Base-by-base conservation (phyloP, 768 basidiomycete genomes). In the Piloderma croceum region DNA sequence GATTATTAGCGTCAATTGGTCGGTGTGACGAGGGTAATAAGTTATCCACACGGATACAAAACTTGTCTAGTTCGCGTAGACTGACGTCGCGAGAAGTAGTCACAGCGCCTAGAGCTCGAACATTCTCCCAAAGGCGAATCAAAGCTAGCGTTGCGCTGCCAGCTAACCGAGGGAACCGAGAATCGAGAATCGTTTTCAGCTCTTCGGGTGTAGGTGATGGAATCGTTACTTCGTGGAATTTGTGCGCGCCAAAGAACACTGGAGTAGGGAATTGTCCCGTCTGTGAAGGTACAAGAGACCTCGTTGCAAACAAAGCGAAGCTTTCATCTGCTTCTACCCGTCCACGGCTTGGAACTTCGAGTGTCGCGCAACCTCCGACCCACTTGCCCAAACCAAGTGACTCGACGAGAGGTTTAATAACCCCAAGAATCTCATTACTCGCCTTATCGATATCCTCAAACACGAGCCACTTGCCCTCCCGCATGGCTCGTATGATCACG, bases 361-460 rank as follows among this genome's bases (percentile, higher is more conserved):
- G 61, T 22, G 62, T 67, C 10, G 81, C 88, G 37, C 73, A 68
- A 35, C 68, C 76, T 41, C 94, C 89, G 42, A 92, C 77, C 76
- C 80, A 81, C 45, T 87, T 83, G 19, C 78, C 77, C 13, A 71
- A 57, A 4, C 74, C 65, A 22, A 83, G 62, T 12, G 79, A 90
- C 54, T 96, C 85, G 1, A 84, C 71, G 9, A 98, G 73, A 3
- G 90, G 84, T 38, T 91, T 83, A 50, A 98, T 70, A 36, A 89
- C 75, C 0, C 88, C 89, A 4, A 98, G 74, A 3, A 98, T 83
- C 54, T 99, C 96, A 44, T 70, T 81, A 47, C 88, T 89, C 13
- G 83, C 94, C 34, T 82, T 76, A 60, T 99, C 96, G 31, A 97
- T 77, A 55, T 97, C 90, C 56, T 96, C 82, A 34, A 99, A 74